These are phyloP conservation scores for Naganishia liquefaciens DNA, from an alignment of 1,284 basidiomycete genomes.

Conservation along the genomic window DNA sequence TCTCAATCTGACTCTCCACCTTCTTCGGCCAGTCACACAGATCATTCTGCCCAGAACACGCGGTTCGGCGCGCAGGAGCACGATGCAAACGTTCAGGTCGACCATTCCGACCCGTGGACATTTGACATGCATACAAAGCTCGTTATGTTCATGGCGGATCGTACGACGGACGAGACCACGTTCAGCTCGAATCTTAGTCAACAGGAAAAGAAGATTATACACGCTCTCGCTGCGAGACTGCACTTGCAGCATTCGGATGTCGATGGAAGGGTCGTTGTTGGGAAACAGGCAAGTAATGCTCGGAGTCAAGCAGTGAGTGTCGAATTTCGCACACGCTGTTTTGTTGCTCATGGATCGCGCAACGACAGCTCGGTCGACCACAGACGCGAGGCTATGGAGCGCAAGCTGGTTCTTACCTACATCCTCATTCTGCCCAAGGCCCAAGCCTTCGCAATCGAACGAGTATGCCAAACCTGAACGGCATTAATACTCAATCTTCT, in stretches of 20 bases:
- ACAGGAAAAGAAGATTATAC: constrained; percentile 87
- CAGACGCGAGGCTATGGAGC: constrained; percentile 9
- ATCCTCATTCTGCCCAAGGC: constrained; percentile 31
- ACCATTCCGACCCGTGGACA: constrained; percentile 92
- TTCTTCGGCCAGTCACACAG: constrained; percentile 10
- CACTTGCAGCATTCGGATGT: constrained; percentile 94
- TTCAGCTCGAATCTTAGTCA: constrained; percentile 83
- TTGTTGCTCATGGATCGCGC: constrained; percentile 2
- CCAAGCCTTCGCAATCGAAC: constrained; percentile 78
- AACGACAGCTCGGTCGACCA: constrained; percentile 17
- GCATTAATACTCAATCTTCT: constrained; percentile 63
- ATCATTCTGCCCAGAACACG: neutral
- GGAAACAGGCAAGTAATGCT: constrained; percentile 48
- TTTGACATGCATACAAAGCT: constrained; percentile 97
- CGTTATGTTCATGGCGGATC: constrained; percentile 95
- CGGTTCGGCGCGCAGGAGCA: constrained; percentile 4
- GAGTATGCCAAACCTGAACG: constrained; percentile 73
- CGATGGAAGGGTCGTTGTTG: constrained; percentile 88
- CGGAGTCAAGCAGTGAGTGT: constrained; percentile 17
- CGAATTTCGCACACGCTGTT: neutral
- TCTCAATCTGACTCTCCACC: constrained; percentile 22
- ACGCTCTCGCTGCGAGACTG: constrained; percentile 92
- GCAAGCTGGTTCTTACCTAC: constrained; percentile 23
- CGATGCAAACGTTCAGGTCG: constrained; percentile 58
- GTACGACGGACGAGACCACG: constrained; percentile 94